These are phyloP conservation scores for Coemansia furcata DNA, from an alignment of 192 early-diverging fungal genomes.

Conservation along the genomic window DNA sequence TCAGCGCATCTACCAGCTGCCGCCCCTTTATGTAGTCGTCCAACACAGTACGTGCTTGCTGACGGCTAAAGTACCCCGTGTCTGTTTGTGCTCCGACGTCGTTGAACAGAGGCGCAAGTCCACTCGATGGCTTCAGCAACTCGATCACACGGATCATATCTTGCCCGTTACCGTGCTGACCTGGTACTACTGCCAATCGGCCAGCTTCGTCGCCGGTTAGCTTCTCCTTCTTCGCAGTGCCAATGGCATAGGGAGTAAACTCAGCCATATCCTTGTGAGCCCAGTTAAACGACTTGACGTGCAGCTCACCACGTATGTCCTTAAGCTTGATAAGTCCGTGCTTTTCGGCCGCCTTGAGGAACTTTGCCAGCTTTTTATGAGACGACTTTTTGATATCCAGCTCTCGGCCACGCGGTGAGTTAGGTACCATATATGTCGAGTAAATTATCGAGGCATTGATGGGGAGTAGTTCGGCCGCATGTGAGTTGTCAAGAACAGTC, in stretches of 20 bases:
- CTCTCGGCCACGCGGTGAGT: slow-evolving; percentile 56
- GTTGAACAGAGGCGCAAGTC: slow-evolving; percentile 55
- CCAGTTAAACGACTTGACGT: slow-evolving; percentile 45
- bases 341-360: slow-evolving; percentile 87
- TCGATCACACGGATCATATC: slow-evolving; percentile 47
- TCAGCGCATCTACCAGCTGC: slow-evolving; percentile 57
- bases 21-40: slow-evolving; percentile 64
- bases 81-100: slow-evolving; percentile 50
- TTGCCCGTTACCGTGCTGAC: neutral
- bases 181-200: neutral
- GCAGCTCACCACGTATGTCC: slow-evolving; percentile 57
- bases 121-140: slow-evolving; percentile 55
- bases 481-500: slow-evolving; percentile 59
- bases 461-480: slow-evolving; percentile 62
- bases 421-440: slow-evolving; percentile 71
- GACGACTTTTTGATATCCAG: slow-evolving; percentile 83
- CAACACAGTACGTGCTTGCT: slow-evolving; percentile 59
- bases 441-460: slow-evolving; percentile 74
- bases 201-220: neutral
- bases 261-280: slow-evolving; percentile 22
- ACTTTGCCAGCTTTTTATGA: slow-evolving; percentile 87
- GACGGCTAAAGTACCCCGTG: slow-evolving; percentile 56
- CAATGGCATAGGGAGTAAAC: slow-evolving; percentile 32
- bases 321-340: slow-evolving; percentile 78
- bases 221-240: neutral